Base-by-base conservation (phyloP, 139 green algal genomes). In the Picochlorum sp. region DNA sequence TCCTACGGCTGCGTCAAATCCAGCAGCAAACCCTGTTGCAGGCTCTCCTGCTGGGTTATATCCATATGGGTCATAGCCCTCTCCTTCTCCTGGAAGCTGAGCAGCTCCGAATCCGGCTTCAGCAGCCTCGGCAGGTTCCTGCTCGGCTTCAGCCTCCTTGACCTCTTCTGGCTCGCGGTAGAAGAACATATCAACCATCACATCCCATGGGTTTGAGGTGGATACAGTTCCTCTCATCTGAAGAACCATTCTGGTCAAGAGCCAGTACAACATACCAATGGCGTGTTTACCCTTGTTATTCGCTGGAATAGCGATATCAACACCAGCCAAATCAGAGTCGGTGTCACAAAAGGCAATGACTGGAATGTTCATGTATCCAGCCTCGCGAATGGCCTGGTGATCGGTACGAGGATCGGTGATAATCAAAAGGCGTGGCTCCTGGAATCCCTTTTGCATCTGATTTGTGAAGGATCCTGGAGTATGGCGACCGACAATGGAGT, bases 251-350 rank as follows among this genome's bases (percentile, higher is more conserved):
- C 87, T 83, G 13, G 89, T 88, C 60, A 99, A 84, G 62, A 99
- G 78, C 80, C 86, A 98, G 84, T 97, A 98, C 8, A 98, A 82
- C 60, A 89, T 84, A 49, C 94, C 94, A 68, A 98, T 95, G 57
- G 85, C 87, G 76, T 97, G 86, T 81, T 96, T 95, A 68, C 85
- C 92, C 89, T 98, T 98, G 94, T 99, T 99, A 89, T 99, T 99
- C 74, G 94, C 94, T 34, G 94, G 94, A 80, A 99, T 99, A 67
- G 92, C 94, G 18, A 99, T 81, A 76, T 99, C 94, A 59, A 99
- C 89, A 71, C 90, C 77, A 38, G 80, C n/a, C 58, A 78, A 66
- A 64, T 78, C 65, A 14, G 89, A 97, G 84, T 98, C 94, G 20
- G 94, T 98, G 85, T 99, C 94, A 84, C 87, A 96, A 84, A 99